Evolutionary conservation across 2,329 filamentous ascomycete genomes (phyloP), one percentile per base, ranked within the genome.

Genomic region (Aaosphaeria arxii): DNA sequence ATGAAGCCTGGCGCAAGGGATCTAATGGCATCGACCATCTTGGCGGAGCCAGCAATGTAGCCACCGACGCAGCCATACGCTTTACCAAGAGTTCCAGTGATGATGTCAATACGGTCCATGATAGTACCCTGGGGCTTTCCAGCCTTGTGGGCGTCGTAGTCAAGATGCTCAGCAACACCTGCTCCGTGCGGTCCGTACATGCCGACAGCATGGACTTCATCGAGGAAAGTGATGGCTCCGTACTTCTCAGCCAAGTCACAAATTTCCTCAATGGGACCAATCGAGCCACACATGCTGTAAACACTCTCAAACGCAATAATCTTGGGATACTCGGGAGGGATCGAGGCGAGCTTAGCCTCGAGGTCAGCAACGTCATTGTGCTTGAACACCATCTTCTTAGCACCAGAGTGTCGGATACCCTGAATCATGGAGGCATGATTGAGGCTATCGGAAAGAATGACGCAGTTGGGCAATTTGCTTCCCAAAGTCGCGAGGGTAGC

Each of bases 351-450:
- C 74, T 99, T 97, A 44, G 84, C 84, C 76, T 99, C 94, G 11
- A 99, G 78, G 63, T 99, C 94, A 39, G 80, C 84, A n/a, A 97
- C 74, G 63, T 99, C 91, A 64, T 99, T 99, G 76, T 99, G 94
- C 76, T 95, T 95, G 82, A 97, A 99, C 29, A 99, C 92, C 72
- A 97, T 82, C 80, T 99, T 99, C 76, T 89, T 92, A 36, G 94
- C 91, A 41, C 92, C 91, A 7, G 92, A 97, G 73, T 99, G 94
- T 40, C 94, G 89, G 63, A 99, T 99, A 41, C 94, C 94, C 74
- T 97, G 94, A 53, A 99, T 99, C 94, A 99, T 99, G 5, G 92
- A 97, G 9, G 94, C 94, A 70, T 99, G 94, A 71, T 99, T 99
- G 69, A 96, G 76, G 71, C 89, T 95, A 74, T 99, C 94, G 5